Conservation (phyloP, 2,329 filamentous ascomycete species). For the Chrysosphaeria jannelii region DNA sequence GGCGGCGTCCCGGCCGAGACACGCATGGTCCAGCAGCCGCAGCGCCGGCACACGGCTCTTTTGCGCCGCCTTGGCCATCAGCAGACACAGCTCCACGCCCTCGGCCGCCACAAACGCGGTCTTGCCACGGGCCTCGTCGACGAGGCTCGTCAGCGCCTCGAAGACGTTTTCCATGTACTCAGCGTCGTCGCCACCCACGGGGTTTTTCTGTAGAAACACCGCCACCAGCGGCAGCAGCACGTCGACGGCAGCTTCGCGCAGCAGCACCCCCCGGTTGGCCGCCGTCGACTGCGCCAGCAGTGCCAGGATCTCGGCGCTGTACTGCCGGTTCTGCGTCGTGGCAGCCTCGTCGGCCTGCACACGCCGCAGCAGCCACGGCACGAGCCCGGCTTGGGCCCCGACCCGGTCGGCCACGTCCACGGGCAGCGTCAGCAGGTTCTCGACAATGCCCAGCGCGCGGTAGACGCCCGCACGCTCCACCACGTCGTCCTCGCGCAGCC, state of each 20-base stretch:
- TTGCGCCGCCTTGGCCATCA: constrained; percentile 60
- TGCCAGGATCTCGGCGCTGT: constrained; percentile 70
- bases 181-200: constrained; percentile 66
- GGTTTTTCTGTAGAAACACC: constrained; percentile 61
- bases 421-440: constrained; percentile 52
- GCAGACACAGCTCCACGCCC: constrained; percentile 66
- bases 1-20: constrained; percentile 13
- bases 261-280: constrained; percentile 31
- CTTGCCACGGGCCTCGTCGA: constrained; percentile 29
- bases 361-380: constrained; percentile 47
- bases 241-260: constrained; percentile 42
- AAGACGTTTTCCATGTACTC: constrained; percentile 91
- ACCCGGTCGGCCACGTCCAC: constrained; percentile 36
- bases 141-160: constrained; percentile 53
- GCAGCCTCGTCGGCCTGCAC: constrained; percentile 37
- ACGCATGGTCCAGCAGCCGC: constrained; percentile 59
- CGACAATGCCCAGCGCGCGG: constrained; percentile 51
- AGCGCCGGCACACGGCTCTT: constrained; percentile 44
- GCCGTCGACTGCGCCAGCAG: constrained; percentile 56
- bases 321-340: constrained; percentile 79
- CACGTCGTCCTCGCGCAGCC: constrained; percentile 37
- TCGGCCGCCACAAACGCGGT: constrained; percentile 62
- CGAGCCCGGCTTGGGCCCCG: constrained; percentile 31
- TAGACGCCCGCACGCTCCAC: constrained; percentile 67
- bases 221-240: constrained; percentile 55